These are phyloP conservation scores for Fragaria iinumae DNA, from an alignment of 306 rosid species.

Conservation along the genomic window DNA sequence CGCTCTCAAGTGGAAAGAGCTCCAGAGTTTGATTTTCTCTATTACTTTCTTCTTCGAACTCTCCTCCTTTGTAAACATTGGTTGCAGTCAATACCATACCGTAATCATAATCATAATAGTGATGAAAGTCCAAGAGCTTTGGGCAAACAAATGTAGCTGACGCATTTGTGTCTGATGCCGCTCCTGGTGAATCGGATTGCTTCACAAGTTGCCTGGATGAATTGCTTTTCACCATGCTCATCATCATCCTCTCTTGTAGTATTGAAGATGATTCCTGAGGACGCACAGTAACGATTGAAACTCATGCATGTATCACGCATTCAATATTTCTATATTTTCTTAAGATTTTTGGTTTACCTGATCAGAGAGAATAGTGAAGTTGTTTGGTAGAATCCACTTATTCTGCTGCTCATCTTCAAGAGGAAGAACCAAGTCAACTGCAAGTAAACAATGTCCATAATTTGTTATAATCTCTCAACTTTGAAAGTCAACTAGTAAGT, in stretches of 20 bases:
- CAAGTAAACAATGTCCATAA: neutral
- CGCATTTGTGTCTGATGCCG: neutral
- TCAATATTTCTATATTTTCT: too few species aligned
- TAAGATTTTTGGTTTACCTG: neutral
- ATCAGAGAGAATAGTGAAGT: slow-evolving; percentile 42
- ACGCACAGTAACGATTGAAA: slow-evolving; percentile 17
- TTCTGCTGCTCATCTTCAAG: slow-evolving; percentile 55
- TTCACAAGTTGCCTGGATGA: neutral
- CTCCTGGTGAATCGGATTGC: neutral
- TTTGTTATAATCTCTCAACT: neutral
- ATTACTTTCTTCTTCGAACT: neutral
- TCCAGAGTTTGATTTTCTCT: slow-evolving; percentile 40
- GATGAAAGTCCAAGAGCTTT: slow-evolving; percentile 21
- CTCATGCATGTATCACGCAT: neutral
- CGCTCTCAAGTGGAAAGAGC: slow-evolving; percentile 53
- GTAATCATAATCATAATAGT: neutral
- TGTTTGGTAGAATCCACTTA: slow-evolving; percentile 46
- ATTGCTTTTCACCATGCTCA: neutral
- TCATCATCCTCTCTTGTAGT: slow-evolving; percentile 2
- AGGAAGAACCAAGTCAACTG: slow-evolving; percentile 51
- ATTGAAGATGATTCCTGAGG: slow-evolving; percentile 49
- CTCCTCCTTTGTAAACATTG: neutral
- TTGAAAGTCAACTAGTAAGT: too few species aligned
- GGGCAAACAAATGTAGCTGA: neutral
- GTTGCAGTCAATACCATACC: neutral